A percentile compares a stretch with the other conserved stretches of the same genome.
Conservation (phyloP, 2,329 filamentous ascomycete genomes). For the Stagonosporopsis rhizophila region DNA sequence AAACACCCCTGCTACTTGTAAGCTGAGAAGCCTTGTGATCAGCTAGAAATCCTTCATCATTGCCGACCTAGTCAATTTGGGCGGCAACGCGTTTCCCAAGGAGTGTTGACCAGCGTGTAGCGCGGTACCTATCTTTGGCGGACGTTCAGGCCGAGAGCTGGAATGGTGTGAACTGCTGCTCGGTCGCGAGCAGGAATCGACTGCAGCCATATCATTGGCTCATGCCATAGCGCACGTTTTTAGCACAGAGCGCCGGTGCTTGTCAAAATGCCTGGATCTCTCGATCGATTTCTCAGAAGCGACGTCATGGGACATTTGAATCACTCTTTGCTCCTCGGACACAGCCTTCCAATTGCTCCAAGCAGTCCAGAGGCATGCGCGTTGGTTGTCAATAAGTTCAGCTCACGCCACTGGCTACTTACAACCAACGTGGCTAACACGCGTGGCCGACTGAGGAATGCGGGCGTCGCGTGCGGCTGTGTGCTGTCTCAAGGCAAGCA, state of each 20-base stretch:
- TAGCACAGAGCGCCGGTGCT: conserved; percentile 15
- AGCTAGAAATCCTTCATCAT: conserved; percentile 6
- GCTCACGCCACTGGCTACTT: conserved; percentile 8
- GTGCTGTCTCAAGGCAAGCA: conserved; percentile 19
- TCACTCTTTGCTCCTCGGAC: background rate
- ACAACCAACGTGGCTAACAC: conserved; percentile 15
- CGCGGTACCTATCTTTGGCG: conserved; percentile 8
- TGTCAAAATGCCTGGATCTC: conserved; percentile 26
- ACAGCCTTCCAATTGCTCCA: background rate
- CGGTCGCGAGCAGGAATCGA: conserved; percentile 12
- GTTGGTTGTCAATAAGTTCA: conserved; percentile 6
- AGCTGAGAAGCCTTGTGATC: conserved; percentile 19
- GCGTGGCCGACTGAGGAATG: conserved; percentile 19
- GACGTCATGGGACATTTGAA: conserved; percentile 12
- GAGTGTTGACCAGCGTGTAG: background rate
- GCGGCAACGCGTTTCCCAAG: background rate
- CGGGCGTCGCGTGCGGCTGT: conserved; percentile 23
- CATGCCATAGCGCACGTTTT: conserved; percentile 14
- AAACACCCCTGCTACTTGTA: conserved; percentile 13
- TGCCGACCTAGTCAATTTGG: background rate
- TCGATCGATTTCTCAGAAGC: conserved; percentile 14
- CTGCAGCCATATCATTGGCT: conserved; percentile 22
- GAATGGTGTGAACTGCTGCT: conserved; percentile 23
- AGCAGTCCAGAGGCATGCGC: background rate
- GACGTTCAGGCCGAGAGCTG: conserved; percentile 9